Base-by-base conservation (phyloP, 108 stramenopile species). In the Pseudonitzschia delicatissima region DNA sequence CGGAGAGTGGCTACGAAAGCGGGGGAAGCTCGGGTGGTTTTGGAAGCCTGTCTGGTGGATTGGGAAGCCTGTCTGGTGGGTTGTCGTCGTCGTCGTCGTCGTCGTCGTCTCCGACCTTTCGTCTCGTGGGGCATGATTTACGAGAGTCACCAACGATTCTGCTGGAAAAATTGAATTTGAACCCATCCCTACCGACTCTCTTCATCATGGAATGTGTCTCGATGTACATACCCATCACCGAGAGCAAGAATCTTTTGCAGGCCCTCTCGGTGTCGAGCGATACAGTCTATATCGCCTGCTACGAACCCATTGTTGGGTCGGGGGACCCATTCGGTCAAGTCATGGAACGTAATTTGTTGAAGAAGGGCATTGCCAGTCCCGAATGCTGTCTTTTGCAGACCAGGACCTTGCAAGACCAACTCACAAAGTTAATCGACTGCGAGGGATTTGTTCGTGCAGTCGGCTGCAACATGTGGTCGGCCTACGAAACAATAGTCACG, bases 401-500 rank as follows among this genome's bases (percentile, higher is more conserved):
- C 7, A 63, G 82, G 2, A 86, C 87, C n/a, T 48, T 88, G 32
- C 45, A 57, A 1, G 71, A 81, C 8, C 92, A 94, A 49, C 53
- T 91, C 21, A 33, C 66, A 1, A 75, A 78, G 29, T 47, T 89
- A 1, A 37, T 64, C 5, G 32, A 67, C 33, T 67, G 62, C 26
- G 23, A 45, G 58, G 88, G 88, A 2, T 91, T 85, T 62, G 65
- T 80, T 33, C 50, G 58, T 6, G 86, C 76, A 0, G 74, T 82
- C 7, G 93, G 85, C 8, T 90, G 90, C 62, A 79, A 94, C 66
- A 89, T 94, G 87, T 82, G 83, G 79, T 59, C 74, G 23, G 93
- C 93, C 39, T 94, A 90, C 55, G 69, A 91, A 32, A 78, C 82
- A 9, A 49, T 91, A 6, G 50, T 94, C 5, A 71, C 82, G 0